phyloP scores from a whole-genome alignment of 768 basidiomycete species.

The Suillus luteus region DNA sequence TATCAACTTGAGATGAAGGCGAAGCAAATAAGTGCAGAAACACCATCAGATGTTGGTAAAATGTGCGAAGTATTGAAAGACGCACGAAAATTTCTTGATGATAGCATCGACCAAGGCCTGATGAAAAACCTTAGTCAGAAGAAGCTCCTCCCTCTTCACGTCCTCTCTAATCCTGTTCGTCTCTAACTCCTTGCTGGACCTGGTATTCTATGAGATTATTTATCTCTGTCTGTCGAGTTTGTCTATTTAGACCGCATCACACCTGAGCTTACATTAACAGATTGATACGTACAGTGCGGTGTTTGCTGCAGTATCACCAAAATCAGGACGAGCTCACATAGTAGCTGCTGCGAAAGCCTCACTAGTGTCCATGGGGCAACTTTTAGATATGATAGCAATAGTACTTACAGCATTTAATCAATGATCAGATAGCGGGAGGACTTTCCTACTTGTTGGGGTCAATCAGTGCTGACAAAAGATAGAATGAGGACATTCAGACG shows the following conservation, averaged over 20 bases:
- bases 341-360: too few relatives aligned
- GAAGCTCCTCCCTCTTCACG: conserved; percentile 10
- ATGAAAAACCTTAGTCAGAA: conserved; percentile 4
- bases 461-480: conserved; percentile 4
- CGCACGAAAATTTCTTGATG: conserved; percentile 21
- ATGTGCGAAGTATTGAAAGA: conserved; percentile 14
- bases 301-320: too few relatives aligned
- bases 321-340: too few relatives aligned
- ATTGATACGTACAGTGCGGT: background rate
- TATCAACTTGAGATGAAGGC: background rate
- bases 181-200: background rate
- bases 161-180: background rate
- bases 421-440: conserved; percentile 38
- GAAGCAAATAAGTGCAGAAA: background rate
- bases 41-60: background rate
- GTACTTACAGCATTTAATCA: conserved; percentile 15
- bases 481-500: conserved; percentile 27
- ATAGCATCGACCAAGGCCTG: conserved; percentile 28
- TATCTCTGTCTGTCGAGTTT: too few relatives aligned
- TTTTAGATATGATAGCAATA: background rate
- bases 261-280: conserved; percentile 1
- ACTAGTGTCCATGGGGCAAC: too few relatives aligned
- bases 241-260: background rate
- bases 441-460: conserved; percentile 25
- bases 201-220: background rate